These are phyloP conservation scores for Asterochloris erici DNA, from an alignment of 139 green algal genomes.

Conservation along the genomic window DNA sequence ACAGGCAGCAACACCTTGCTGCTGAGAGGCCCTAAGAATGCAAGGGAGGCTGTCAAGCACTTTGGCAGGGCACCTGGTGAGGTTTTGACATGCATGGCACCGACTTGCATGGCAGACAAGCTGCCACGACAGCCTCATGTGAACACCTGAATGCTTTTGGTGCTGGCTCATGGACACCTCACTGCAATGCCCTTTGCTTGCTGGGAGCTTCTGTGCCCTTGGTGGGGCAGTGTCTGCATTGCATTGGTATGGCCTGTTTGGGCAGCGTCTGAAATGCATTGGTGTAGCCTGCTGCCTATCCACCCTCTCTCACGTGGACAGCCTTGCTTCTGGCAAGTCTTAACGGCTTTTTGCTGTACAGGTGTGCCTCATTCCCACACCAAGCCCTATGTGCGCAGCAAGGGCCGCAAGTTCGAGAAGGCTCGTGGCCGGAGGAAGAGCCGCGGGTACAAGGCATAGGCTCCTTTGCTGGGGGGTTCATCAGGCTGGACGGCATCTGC, in stretches of 20 bases:
- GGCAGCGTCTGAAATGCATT: neutral
- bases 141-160: too few relatives aligned
- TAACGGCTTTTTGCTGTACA: neutral
- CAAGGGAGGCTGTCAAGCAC: slow-evolving; percentile 95
- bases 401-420: slow-evolving; percentile 99
- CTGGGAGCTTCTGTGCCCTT: too few relatives aligned
- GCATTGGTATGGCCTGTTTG: neutral
- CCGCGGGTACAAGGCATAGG: slow-evolving; percentile 93
- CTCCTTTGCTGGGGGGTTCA: neutral
- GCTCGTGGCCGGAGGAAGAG: slow-evolving; percentile 89
- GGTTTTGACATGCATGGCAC: too few relatives aligned
- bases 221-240: neutral
- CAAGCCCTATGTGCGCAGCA: slow-evolving; percentile 95
- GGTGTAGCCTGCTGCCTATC: too few relatives aligned
- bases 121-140: too few relatives aligned
- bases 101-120: too few relatives aligned
- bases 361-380: slow-evolving; percentile 79
- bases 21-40: slow-evolving; percentile 93
- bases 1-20: slow-evolving; percentile 91
- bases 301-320: too few relatives aligned
- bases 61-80: slow-evolving; percentile 84
- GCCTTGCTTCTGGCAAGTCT: too few relatives aligned
- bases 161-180: too few relatives aligned
- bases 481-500: too few relatives aligned
- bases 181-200: too few relatives aligned